phyloP scores from a whole-genome alignment of 208 protist genomes.

The Crithidia bombi region DNA sequence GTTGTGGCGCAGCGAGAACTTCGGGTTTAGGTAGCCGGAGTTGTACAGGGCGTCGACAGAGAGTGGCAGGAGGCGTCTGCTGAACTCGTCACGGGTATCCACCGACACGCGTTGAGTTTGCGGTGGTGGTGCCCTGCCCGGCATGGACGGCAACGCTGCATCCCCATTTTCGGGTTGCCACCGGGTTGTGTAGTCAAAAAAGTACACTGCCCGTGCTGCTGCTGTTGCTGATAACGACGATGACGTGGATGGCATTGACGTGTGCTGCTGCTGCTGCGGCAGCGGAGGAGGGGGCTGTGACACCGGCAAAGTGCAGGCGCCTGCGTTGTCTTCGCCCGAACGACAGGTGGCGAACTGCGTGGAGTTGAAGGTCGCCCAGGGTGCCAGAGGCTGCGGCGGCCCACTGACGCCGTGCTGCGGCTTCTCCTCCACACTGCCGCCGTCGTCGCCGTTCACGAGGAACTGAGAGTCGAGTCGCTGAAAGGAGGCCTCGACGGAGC shows the following conservation, averaged over 20 bases:
- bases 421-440: neutral
- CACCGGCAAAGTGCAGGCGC: too few species aligned
- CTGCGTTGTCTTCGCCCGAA: too few species aligned
- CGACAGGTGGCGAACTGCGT: too few species aligned
- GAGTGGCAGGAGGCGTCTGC: slow-evolving; percentile 37
- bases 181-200: slow-evolving; percentile 31
- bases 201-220: slow-evolving; percentile 12
- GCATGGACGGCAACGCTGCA: neutral
- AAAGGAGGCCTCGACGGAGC: slow-evolving; percentile 26
- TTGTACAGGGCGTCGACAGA: slow-evolving; percentile 47
- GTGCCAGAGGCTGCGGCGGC: too few species aligned
- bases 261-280: neutral
- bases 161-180: neutral
- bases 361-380: too few species aligned
- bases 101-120: neutral
- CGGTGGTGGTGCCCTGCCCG: neutral
- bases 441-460: slow-evolving; percentile 11
- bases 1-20: slow-evolving; percentile 60
- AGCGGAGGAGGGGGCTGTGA: neutral
- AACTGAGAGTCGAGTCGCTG: slow-evolving; percentile 27
- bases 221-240: neutral
- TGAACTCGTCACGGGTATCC: slow-evolving; percentile 17
- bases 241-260: neutral
- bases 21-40: slow-evolving; percentile 55
- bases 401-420: neutral